Percentiles rank a stretch among this genome's conserved stretches.
Conservation (phyloP, 1,139 yeast species). For the Sugiyamaella xylanicola region DNA sequence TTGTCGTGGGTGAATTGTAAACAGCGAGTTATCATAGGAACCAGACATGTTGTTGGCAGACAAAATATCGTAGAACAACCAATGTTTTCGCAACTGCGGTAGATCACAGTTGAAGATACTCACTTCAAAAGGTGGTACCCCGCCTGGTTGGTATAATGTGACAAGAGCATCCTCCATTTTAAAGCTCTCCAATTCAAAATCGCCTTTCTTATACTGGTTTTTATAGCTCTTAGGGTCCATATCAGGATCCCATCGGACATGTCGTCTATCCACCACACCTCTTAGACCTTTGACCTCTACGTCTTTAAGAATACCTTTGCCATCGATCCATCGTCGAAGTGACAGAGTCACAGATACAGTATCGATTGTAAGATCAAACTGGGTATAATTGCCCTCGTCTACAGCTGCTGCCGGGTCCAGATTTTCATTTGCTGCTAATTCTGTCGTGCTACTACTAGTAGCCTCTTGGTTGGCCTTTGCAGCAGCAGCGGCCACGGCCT, state of each 20-base stretch:
- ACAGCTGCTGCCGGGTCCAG: constrained; percentile 33
- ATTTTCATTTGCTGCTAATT: background rate
- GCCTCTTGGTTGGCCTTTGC: constrained; percentile 32
- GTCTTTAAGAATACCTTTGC: constrained; percentile 82
- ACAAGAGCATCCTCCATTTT: constrained; percentile 82
- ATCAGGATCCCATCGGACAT: constrained; percentile 77
- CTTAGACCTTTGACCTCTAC: constrained; percentile 82
- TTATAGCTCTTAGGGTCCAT: constrained; percentile 83
- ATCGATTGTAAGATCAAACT: constrained; percentile 87
- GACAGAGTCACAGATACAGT: constrained; percentile 80
- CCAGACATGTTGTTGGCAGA: constrained; percentile 89
- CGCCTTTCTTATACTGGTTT: constrained; percentile 77
- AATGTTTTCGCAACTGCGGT: constrained; percentile 79
- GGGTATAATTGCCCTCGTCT: constrained; percentile 95
- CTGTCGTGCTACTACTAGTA: constrained; percentile 20
- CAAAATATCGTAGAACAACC: constrained; percentile 85
- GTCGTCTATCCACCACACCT: constrained; percentile 89
- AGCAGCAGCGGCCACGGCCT: constrained; percentile 60
- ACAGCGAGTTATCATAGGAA: constrained; percentile 86
- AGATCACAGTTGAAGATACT: constrained; percentile 85
- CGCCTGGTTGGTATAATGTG: constrained; percentile 74
- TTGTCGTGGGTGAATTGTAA: constrained; percentile 84
- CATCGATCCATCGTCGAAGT: constrained; percentile 84
- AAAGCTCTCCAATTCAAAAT: constrained; percentile 85
- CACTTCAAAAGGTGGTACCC: constrained; percentile 78